phyloP scores from a whole-genome alignment of 2,329 filamentous ascomycete species.

The Nothomitra cinnamomea region DNA sequence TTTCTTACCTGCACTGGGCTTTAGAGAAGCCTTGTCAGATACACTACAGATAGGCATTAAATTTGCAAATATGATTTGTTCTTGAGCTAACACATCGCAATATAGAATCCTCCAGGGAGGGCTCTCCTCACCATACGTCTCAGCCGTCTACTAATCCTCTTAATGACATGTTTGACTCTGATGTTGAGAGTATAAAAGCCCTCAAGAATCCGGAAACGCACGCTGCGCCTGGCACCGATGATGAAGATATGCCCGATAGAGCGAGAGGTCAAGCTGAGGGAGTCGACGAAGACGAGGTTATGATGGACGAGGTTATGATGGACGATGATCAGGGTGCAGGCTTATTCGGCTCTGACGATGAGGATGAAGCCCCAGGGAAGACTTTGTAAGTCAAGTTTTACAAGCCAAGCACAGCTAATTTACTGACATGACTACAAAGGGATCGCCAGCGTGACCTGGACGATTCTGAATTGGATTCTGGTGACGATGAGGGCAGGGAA shows the following conservation, averaged over 20 bases:
- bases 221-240: not conserved
- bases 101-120: too few relatives aligned
- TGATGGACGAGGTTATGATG: not conserved
- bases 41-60: too few relatives aligned
- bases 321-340: constrained; percentile 36
- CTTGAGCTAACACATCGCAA: too few relatives aligned
- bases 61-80: too few relatives aligned
- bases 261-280: not conserved
- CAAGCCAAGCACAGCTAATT: not conserved
- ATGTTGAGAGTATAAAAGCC: not conserved
- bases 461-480: constrained; percentile 44
- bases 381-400: not conserved
- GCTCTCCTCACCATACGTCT: too few relatives aligned
- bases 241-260: not conserved
- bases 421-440: not conserved
- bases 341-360: constrained; percentile 42
- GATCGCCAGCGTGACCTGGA: constrained; percentile 27
- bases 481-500: constrained; percentile 43
- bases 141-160: too few relatives aligned
- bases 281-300: not conserved
- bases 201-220: not conserved
- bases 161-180: not conserved
- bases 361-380: constrained; percentile 11
- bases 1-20: too few relatives aligned
- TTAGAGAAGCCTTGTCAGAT: too few relatives aligned